A percentile compares a stretch with the other conserved stretches of the same genome.
Conservation (phyloP, 164 flowering plant species). For the Piper betle region DNA sequence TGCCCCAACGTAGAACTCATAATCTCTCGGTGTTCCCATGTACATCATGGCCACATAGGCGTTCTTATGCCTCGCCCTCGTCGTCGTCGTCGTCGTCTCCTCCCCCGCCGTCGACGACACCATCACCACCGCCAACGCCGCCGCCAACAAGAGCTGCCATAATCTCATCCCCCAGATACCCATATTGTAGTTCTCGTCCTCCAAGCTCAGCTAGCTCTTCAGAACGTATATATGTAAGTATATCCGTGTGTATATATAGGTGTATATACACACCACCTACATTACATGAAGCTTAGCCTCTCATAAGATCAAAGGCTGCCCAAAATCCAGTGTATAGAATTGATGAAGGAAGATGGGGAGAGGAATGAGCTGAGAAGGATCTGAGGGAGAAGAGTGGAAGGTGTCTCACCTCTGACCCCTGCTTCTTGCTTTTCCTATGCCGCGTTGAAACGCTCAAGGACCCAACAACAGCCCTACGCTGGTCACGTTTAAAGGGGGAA, state of each 20-base stretch:
- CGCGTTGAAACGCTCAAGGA: no score
- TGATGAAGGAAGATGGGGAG: no score
- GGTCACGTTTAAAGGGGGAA: no score
- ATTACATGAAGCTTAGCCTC: neutral
- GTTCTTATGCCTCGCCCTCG: conserved; percentile 21
- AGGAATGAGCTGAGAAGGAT: no score
- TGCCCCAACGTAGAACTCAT: conserved; percentile 85
- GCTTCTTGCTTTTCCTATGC: no score
- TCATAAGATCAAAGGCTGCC: no score
- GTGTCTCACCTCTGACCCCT: no score
- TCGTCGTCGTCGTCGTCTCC: neutral
- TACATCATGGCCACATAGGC: conserved; percentile 98
- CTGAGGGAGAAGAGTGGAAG: no score
- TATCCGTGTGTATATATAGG: no score
- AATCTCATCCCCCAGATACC: neutral
- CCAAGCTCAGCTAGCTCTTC: neutral
- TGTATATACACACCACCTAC: neutral
- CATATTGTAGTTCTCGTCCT: neutral
- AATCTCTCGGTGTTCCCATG: conserved; percentile 97
- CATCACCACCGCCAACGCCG: neutral
- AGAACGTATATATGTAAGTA: no score
- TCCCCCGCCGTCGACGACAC: neutral
- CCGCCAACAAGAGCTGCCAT: neutral
- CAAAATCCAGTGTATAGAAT: no score
- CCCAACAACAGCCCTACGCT: no score